Percentiles rank a stretch among this genome's conserved stretches.
These are phyloP conservation scores for Tilletia indica DNA, from an alignment of 1,284 basidiomycete genomes.

Conservation along the genomic window DNA sequence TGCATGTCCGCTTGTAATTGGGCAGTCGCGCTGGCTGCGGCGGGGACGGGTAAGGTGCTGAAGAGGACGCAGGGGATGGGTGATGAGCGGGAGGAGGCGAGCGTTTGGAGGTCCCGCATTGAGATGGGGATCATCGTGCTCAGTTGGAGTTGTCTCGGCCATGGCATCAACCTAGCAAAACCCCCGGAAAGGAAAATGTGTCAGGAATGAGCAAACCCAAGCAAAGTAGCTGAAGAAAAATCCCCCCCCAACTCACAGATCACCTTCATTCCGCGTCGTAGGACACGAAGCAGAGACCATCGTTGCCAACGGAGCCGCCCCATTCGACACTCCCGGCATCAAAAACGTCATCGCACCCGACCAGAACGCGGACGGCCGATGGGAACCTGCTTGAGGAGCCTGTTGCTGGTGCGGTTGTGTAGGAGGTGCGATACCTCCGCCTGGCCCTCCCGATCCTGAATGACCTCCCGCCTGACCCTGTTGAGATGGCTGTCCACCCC, in stretches of 20 bases:
- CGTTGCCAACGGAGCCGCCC: neutral
- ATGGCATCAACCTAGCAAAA: neutral
- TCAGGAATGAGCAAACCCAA: neutral
- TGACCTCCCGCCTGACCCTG: no score
- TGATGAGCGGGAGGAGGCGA: neutral
- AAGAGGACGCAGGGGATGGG: conserved; percentile 4
- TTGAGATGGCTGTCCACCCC: no score
- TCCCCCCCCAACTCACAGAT: conserved; percentile 11
- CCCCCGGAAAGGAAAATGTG: no score
- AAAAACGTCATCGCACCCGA: neutral
- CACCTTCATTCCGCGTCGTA: neutral
- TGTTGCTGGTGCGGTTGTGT: no score
- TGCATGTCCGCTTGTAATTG: neutral
- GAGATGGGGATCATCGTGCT: neutral
- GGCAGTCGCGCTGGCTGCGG: neutral
- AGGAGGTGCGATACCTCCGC: no score
- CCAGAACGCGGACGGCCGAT: conserved; percentile 1
- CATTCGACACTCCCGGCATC: neutral
- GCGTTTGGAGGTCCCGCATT: neutral
- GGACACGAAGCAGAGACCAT: neutral
- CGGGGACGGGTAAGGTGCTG: neutral
- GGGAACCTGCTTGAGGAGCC: neutral
- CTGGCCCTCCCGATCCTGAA: no score
- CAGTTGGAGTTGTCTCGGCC: neutral
- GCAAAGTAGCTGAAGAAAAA: no score